These are phyloP conservation scores for Capsicum pubescens DNA, from an alignment of 257 asterid species.

Conservation along the genomic window DNA sequence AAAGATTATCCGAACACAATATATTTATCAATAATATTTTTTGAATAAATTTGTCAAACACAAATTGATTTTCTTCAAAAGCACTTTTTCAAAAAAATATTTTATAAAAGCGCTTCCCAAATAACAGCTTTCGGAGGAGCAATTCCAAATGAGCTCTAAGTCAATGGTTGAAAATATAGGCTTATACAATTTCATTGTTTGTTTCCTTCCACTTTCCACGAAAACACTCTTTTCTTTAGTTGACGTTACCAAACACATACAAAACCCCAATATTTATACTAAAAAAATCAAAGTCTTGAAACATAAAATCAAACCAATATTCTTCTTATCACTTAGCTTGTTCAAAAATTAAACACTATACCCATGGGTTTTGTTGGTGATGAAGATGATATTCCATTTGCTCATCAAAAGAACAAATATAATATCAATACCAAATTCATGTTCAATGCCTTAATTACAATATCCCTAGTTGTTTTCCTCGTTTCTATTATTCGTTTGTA, in stretches of 20 bases:
- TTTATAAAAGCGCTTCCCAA: no score
- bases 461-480: slow-evolving; percentile 57
- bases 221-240: not conserved
- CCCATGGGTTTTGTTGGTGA: slow-evolving; percentile 49
- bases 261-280: not conserved
- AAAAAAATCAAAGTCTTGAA: not conserved
- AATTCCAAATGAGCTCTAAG: no score
- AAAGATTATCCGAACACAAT: no score
- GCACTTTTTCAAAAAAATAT: no score
- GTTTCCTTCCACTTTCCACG: not conserved
- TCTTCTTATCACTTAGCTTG: not conserved
- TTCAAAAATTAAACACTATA: not conserved
- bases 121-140: no score
- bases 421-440: slow-evolving; percentile 61
- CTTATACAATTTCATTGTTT: not conserved
- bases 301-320: not conserved
- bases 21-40: no score
- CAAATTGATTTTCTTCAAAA: no score
- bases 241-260: not conserved
- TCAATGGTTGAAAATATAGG: not conserved
- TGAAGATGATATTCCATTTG: slow-evolving; percentile 31
- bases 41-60: no score
- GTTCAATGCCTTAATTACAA: slow-evolving; percentile 63
- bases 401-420: not conserved
- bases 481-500: slow-evolving; percentile 66